These are phyloP conservation scores for Fomitopsis pulvina DNA, from an alignment of 768 basidiomycete genomes.

Conservation along the genomic window DNA sequence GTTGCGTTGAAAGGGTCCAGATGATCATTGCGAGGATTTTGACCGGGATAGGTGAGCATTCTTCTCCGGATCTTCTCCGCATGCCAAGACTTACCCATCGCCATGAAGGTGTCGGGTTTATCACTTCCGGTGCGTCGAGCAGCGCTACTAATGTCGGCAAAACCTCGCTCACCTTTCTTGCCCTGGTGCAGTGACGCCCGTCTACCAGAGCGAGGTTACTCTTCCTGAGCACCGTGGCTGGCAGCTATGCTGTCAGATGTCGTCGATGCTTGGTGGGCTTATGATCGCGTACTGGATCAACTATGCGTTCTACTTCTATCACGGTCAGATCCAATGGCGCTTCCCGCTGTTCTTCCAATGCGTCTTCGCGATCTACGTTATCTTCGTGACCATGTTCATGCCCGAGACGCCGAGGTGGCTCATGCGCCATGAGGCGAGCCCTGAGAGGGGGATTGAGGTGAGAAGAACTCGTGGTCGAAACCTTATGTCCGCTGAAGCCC, in stretches of 20 bases:
- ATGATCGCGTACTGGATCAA: slow-evolving; percentile 10
- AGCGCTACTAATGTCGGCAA: background rate
- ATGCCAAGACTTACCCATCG: background rate
- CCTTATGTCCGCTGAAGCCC: too few relatives aligned
- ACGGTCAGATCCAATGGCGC: slow-evolving; percentile 2
- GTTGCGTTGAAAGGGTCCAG: slow-evolving; percentile 4
- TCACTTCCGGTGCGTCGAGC: slow-evolving; percentile 3
- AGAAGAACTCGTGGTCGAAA: background rate
- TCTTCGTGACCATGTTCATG: slow-evolving; percentile 2
- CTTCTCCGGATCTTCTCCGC: background rate
- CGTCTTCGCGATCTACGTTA: slow-evolving; percentile 4
- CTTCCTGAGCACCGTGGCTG: slow-evolving; percentile 7
- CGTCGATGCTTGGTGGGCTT: slow-evolving; percentile 4
- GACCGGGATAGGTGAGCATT: slow-evolving; percentile 4
- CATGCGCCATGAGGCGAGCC: slow-evolving; percentile 3
- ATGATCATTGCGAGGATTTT: slow-evolving; percentile 6
- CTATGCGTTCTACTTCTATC: slow-evolving; percentile 3
- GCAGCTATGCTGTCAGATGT: slow-evolving; percentile 7
- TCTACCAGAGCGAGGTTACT: slow-evolving; percentile 7
- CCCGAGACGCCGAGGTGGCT: slow-evolving; percentile 8
- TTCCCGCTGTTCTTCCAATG: slow-evolving; percentile 7
- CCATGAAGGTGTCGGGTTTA: slow-evolving; percentile 5
- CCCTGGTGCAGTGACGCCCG: slow-evolving; percentile 2
- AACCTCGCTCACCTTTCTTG: background rate
- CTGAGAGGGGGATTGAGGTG: background rate